Evolutionary conservation across 768 basidiomycete species (phyloP).

Genomic region (Amanita jacksonii): DNA sequence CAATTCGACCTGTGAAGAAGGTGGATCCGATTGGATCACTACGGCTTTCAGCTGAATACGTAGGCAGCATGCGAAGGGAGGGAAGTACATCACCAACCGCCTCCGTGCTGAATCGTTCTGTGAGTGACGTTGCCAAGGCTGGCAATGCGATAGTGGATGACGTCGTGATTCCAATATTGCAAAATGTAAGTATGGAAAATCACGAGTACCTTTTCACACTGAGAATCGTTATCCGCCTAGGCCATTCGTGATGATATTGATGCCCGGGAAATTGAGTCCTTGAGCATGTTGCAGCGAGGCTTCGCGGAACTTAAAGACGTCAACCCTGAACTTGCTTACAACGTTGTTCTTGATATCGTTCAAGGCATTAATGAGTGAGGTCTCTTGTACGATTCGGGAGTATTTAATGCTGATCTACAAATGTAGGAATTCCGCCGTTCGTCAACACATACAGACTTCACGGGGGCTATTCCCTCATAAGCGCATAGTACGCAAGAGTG

Average conservation of each 20-base stretch:
- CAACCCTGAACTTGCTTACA: slow-evolving; percentile 82
- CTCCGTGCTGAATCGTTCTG: slow-evolving; percentile 37
- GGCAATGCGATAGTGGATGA: slow-evolving; percentile 70
- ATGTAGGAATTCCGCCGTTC: slow-evolving; percentile 66
- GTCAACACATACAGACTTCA: slow-evolving; percentile 77
- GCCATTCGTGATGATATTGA: slow-evolving; percentile 78
- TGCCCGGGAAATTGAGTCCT: slow-evolving; percentile 77
- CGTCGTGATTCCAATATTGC: slow-evolving; percentile 71
- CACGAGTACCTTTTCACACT: slow-evolving; percentile 6
- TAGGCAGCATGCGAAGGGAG: slow-evolving; percentile 62
- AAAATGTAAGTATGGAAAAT: slow-evolving; percentile 45
- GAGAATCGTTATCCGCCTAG: slow-evolving; percentile 25
- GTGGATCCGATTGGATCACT: slow-evolving; percentile 75
- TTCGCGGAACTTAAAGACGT: slow-evolving; percentile 78
- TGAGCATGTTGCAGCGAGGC: slow-evolving; percentile 84
- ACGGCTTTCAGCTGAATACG: slow-evolving; percentile 68
- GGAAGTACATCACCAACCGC: slow-evolving; percentile 39
- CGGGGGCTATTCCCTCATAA: slow-evolving; percentile 74
- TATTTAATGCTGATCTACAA: slow-evolving; percentile 7
- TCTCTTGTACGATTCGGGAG: neutral
- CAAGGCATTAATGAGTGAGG: slow-evolving; percentile 87
- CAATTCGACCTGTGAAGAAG: slow-evolving; percentile 89
- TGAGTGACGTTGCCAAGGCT: slow-evolving; percentile 53
- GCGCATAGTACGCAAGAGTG: slow-evolving; percentile 68
- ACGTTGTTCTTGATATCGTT: slow-evolving; percentile 80